These are phyloP conservation scores for Amaranthus hypochondriacus DNA, from an alignment of 148 eudicot species.

Conservation along the genomic window DNA sequence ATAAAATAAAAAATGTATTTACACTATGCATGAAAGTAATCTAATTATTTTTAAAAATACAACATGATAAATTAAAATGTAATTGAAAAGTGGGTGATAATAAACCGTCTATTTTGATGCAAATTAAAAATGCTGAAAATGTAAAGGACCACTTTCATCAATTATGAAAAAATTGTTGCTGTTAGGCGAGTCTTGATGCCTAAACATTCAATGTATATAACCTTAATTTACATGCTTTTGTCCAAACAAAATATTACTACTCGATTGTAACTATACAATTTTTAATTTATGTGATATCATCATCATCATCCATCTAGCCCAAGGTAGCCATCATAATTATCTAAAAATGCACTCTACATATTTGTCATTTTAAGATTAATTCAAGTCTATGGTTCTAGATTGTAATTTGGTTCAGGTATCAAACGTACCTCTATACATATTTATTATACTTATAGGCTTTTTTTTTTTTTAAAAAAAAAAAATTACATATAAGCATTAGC, in stretches of 20 bases:
- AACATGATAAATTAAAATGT: background rate
- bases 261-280: no score
- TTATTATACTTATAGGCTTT: no score
- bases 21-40: background rate
- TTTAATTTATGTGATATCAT: background rate
- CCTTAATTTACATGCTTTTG: constrained; percentile 1
- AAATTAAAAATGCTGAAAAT: background rate
- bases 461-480: no score
- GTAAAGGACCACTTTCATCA: background rate
- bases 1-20: no score
- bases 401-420: no score
- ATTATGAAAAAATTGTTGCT: background rate
- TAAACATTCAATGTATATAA: constrained; percentile 12
- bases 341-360: no score
- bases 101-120: constrained; percentile 6
- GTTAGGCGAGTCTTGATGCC: constrained; percentile 6
- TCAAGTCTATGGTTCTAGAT: no score
- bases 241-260: background rate
- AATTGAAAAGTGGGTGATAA: background rate
- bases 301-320: background rate
- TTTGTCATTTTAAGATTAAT: no score
- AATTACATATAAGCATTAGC: no score
- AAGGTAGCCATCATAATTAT: background rate
- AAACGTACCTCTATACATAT: no score
- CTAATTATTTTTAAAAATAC: background rate